Base-by-base conservation (phyloP, 2,329 filamentous ascomycete species). In the Colletotrichum phormii region DNA sequence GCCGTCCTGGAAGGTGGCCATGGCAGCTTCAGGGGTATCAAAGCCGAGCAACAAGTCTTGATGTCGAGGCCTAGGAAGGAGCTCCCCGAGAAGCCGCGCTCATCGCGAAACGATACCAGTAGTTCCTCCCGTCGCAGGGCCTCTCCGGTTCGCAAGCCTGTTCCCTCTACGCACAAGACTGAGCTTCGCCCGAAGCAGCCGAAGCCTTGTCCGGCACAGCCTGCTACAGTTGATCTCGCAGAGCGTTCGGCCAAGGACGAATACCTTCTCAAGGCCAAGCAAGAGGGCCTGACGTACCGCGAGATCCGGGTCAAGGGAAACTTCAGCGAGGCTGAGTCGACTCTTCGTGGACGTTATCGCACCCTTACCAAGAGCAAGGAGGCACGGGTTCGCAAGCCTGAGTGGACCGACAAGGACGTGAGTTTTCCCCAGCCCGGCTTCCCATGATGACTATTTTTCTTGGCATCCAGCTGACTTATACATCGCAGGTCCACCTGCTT, bases 291-390 rank as follows among this genome's bases (percentile, higher is more conserved):
- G 82, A 90, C 91, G 0, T 95, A 94, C 81, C 88, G 86, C 66
- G 86, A 92, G 71, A 94, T 94, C 77, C 87, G 87, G 49, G 76
- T 78, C 7, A 77, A 82, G 22, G 89, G 91, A 15, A 82, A 84
- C 1, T 92, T 92, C 75, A 81, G 79, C 0, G 91, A 93, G 76
- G 90, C 92, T 1, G 92, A 94, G 81, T 93, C 92, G 12, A 95
- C 93, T 0, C 84, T 95, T 49, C 87, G 93, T 15, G 93, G 93
- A 0, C 87, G 92, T 0, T 90, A 89, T 76, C 86, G 93, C 5
- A 89, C 87, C 2, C 80, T 94, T 76, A 93, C 89, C 8, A 94
- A 94, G 82, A 81, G 82, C 13, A 89, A 89, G 76, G 84, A 87
- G 42, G 86, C 89, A 69, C 85, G 93, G 6, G 88, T 93, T 3